phyloP scores from a whole-genome alignment of 2,329 filamentous ascomycete genomes.

The Geosmithia morbida region DNA sequence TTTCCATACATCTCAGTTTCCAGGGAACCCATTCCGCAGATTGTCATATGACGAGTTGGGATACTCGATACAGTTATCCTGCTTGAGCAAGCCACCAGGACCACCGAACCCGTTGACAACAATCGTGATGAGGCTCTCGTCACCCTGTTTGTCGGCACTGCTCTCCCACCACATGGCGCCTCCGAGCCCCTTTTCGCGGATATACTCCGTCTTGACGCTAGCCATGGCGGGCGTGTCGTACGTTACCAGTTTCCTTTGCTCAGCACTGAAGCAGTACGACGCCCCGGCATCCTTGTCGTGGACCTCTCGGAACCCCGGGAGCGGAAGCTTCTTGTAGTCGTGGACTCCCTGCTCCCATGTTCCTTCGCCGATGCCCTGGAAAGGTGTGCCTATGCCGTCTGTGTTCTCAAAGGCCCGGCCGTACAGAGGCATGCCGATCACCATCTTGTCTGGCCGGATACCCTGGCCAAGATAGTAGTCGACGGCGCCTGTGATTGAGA shows the following conservation, averaged over 20 bases:
- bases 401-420: constrained; percentile 75
- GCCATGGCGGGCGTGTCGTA: constrained; percentile 64
- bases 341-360: constrained; percentile 76
- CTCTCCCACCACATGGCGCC: constrained; percentile 99
- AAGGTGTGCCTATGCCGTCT: constrained; percentile 55
- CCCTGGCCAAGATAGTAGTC: constrained; percentile 52
- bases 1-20: background rate
- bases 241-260: constrained; percentile 52
- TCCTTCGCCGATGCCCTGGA: constrained; percentile 59
- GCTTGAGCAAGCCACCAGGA: constrained; percentile 28
- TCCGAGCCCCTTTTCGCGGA: constrained; percentile 53
- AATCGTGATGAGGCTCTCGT: constrained; percentile 52
- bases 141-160: constrained; percentile 56
- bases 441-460: constrained; percentile 57
- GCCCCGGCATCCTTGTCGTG: constrained; percentile 51
- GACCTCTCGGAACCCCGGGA: constrained; percentile 47
- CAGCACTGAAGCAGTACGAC: constrained; percentile 62
- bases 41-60: constrained; percentile 60
- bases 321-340: constrained; percentile 78
- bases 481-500: constrained; percentile 58
- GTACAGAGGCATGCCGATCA: constrained; percentile 86
- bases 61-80: constrained; percentile 46
- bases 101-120: constrained; percentile 48
- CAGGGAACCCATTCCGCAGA: constrained; percentile 39
- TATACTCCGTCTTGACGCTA: constrained; percentile 54